Evolutionary conservation across 2,329 filamentous ascomycete genomes (phyloP), one percentile per base, ranked within the genome.

Genomic region (Aureobasidium sp.): DNA sequence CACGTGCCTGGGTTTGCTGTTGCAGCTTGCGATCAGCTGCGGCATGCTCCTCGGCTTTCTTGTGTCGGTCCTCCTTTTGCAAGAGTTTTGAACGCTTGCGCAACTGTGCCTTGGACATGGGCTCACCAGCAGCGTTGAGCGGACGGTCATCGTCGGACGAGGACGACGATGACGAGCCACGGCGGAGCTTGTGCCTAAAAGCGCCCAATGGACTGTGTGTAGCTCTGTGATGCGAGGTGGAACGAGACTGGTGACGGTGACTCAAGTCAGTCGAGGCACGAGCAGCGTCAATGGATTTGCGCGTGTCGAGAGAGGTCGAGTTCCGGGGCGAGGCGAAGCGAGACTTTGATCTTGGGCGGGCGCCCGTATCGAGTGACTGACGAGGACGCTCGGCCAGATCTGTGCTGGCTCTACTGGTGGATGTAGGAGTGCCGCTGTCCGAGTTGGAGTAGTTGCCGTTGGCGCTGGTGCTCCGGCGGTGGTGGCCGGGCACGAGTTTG

Each of bases 81-180:
- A 67, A 70, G 55, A 71, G 68, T 54, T 65, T 68, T 61, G 75
- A 71, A 55, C 73, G 68, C 65, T 77, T 77, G 49, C 72, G 71
- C 58, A 69, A 63, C 64, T 77, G 74, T 57, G 74, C 74, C 55
- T 68, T 69, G 57, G 72, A 76, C 68, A 76, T 70, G 41, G 68
- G 68, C 62, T 76, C 73, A 50, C 73, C 74, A 21, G 76, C 71
- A 40, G 73, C 67, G 63, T 76, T 76, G 58, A 77, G 66, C 16
- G 73, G 72, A 22, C 66, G 53, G 48, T 67, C 65, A 56, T 66
- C 65, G 17, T 63, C 65, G 17, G 64, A 67, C 48, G 62, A 61
- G 4, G 64, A 67, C n/a, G 54, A 51, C n/a, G 64, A 63, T 12
- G 27, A 30, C 7, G 65, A 67, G 41, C 59, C 58, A 22, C 53